Evolutionary conservation across 2,329 filamentous ascomycete species (phyloP).

Genomic region (Aureobasidium sp.): DNA sequence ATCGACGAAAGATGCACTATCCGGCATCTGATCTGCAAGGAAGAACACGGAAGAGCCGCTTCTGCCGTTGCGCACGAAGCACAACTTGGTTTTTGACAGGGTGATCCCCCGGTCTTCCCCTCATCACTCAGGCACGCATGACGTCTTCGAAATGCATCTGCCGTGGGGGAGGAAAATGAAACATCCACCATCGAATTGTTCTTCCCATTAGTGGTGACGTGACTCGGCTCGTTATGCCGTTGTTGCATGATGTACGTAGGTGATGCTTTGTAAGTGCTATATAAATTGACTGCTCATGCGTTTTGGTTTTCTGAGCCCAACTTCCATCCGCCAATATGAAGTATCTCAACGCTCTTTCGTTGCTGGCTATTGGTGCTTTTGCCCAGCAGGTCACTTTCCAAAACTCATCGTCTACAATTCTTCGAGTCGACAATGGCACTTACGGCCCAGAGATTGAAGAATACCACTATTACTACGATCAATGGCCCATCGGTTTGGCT

Average conservation of each 20-base stretch:
- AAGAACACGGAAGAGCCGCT: neutral
- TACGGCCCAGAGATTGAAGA: conserved; percentile 41
- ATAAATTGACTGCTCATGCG: neutral
- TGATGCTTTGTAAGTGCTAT: neutral
- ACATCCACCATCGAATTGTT: neutral
- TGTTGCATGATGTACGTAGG: neutral
- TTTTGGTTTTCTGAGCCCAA: neutral
- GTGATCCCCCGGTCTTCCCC: neutral
- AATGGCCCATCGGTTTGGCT: conserved; percentile 39
- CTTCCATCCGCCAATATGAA: conserved; percentile 5
- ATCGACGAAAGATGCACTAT: neutral
- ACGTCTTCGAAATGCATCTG: neutral
- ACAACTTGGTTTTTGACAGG: neutral
- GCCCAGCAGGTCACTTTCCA: conserved; percentile 18
- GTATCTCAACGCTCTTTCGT: neutral
- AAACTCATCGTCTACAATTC: conserved; percentile 23
- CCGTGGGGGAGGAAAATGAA: neutral
- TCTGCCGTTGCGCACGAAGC: neutral
- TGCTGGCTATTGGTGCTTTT: conserved; percentile 9
- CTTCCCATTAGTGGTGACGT: neutral
- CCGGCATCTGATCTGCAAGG: neutral
- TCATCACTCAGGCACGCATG: neutral
- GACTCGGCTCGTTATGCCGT: neutral
- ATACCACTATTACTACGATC: conserved; percentile 36
- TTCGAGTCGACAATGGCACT: conserved; percentile 39